Percentiles rank a stretch among this genome's conserved stretches.
phyloP scores from a whole-genome alignment of 352 stramenopile genomes.

The Globisporangium canariense region DNA sequence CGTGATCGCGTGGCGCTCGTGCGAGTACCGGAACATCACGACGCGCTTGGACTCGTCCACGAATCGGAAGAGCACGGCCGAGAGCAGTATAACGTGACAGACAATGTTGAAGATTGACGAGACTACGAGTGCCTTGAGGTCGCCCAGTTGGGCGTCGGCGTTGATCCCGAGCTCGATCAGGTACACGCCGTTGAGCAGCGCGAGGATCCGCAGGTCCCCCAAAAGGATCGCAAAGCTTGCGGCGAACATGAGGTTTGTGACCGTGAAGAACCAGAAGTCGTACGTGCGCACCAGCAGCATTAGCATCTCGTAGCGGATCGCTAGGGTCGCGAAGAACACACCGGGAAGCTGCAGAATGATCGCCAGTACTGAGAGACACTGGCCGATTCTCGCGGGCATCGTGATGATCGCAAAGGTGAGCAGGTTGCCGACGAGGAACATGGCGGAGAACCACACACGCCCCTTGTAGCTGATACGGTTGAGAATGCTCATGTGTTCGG shows the following conservation, averaged over 20 bases:
- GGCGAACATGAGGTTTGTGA: conserved; percentile 27
- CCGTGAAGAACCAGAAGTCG: conserved; percentile 33
- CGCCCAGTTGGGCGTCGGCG: conserved; percentile 22
- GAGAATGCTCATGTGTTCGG: conserved; percentile 12
- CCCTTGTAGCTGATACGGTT: conserved; percentile 18
- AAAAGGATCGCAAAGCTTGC: conserved; percentile 21
- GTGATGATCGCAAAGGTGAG: conserved; percentile 19
- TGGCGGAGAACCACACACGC: conserved; percentile 14
- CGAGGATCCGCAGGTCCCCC: conserved; percentile 20
- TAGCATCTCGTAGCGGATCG: conserved; percentile 27
- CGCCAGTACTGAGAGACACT: conserved; percentile 18
- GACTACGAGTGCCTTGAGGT: conserved; percentile 20
- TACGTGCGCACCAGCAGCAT: conserved; percentile 25
- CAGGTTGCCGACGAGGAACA: conserved; percentile 22
- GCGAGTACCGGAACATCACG: conserved; percentile 16
- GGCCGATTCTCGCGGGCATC: conserved; percentile 8
- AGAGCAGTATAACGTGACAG: conserved; percentile 17
- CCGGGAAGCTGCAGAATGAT: conserved; percentile 24
- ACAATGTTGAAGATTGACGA: conserved; percentile 19
- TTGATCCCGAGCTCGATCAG: conserved; percentile 30
- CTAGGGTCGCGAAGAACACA: conserved; percentile 20
- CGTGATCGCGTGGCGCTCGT: conserved; percentile 14
- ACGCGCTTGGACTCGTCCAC: conserved; percentile 19
- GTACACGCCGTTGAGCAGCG: conserved; percentile 17
- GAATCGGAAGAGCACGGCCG: conserved; percentile 20